Percentiles rank a stretch among this genome's conserved stretches.
Conservation (phyloP, 768 basidiomycete genomes). For the Gloeophyllum trabeum region DNA sequence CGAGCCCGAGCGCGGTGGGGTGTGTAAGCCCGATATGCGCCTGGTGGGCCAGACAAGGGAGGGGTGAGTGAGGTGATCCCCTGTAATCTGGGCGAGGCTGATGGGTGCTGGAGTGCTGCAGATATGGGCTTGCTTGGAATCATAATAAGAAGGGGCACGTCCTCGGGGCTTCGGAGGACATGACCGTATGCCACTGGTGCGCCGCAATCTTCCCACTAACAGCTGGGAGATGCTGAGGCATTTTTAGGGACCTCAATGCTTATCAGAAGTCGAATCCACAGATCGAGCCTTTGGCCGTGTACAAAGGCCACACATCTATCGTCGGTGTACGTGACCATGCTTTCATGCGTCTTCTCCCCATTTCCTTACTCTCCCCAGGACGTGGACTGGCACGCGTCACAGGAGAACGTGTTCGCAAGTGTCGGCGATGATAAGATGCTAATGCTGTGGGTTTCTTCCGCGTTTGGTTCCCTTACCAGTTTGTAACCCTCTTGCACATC, state of each 20-base stretch:
- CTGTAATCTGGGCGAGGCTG: constrained; percentile 1
- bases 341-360: background rate
- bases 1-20: constrained; percentile 77
- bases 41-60: constrained; percentile 87
- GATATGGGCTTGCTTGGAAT: constrained; percentile 95
- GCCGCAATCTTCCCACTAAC: too few relatives aligned
- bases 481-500: background rate
- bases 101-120: too few relatives aligned
- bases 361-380: constrained; percentile 40
- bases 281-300: constrained; percentile 78
- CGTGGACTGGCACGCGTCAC: constrained; percentile 86
- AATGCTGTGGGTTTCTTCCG: constrained; percentile 62
- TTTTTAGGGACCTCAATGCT: constrained; percentile 77
- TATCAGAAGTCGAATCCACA: constrained; percentile 70
- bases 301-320: constrained; percentile 81
- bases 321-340: constrained; percentile 61
- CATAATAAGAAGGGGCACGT: constrained; percentile 74
- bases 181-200: constrained; percentile 90
- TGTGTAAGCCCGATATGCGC: constrained; percentile 84
- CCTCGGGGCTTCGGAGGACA: constrained; percentile 89
- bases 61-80: too few relatives aligned
- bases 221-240: too few relatives aligned
- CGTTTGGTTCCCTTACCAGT: background rate
- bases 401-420: constrained; percentile 82
- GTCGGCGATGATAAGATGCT: constrained; percentile 95